Conservation (phyloP, 2,329 filamentous ascomycete genomes). For the Pleurostoma richardsiae region DNA sequence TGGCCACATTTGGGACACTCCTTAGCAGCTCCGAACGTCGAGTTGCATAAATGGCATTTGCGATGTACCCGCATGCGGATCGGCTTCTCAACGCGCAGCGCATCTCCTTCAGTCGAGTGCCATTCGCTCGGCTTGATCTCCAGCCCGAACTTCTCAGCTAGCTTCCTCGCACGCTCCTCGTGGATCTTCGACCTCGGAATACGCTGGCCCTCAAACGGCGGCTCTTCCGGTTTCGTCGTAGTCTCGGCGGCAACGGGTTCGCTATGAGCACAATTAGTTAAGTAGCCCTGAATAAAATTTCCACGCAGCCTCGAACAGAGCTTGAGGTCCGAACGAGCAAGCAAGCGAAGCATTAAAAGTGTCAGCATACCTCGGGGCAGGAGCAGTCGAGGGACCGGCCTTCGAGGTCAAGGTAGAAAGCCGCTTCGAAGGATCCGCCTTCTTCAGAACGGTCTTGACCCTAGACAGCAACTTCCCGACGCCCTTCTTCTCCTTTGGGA, state of each 20-base stretch:
- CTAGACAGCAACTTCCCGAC: conserved; percentile 42
- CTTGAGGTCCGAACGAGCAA: too few relatives aligned
- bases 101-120: conserved; percentile 47
- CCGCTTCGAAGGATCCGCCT: conserved; percentile 27
- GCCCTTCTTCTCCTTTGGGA: conserved; percentile 37
- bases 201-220: conserved; percentile 16
- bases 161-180: conserved; percentile 50
- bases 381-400: conserved; percentile 8
- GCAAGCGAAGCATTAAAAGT: too few relatives aligned
- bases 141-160: conserved; percentile 50
- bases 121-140: conserved; percentile 51
- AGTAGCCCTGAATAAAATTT: too few relatives aligned
- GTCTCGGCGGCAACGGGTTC: conserved; percentile 6
- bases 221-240: conserved; percentile 3
- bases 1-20: conserved; percentile 76
- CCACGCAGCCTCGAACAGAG: too few relatives aligned
- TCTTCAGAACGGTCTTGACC: conserved; percentile 46
- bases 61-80: conserved; percentile 75
- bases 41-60: conserved; percentile 76
- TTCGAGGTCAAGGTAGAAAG: conserved; percentile 14
- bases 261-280: background rate
- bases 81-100: conserved; percentile 65
- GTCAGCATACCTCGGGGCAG: conserved; percentile 4
- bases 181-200: conserved; percentile 46
- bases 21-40: conserved; percentile 67